Evolutionary conservation across 306 rosid species (phyloP).

Genomic region (Benincasa hispida): DNA sequence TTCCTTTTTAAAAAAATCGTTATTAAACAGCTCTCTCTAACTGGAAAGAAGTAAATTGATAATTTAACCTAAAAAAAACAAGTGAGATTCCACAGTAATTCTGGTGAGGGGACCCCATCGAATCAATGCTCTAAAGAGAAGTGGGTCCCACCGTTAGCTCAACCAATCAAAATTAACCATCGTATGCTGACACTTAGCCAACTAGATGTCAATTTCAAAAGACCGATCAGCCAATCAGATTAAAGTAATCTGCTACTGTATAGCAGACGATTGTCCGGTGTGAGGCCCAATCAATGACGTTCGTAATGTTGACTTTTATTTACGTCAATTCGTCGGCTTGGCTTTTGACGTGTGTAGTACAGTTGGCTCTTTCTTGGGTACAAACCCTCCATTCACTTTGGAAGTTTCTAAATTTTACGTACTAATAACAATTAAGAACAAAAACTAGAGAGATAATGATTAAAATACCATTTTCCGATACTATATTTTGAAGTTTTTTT

Average conservation of each 20-base stretch:
- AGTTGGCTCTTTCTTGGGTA: not conserved
- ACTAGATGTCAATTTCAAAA: not conserved
- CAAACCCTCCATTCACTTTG: too few species aligned
- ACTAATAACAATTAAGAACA: too few species aligned
- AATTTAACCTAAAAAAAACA: not conserved
- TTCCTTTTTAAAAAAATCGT: too few species aligned
- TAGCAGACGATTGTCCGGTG: not conserved
- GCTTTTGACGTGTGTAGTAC: not conserved
- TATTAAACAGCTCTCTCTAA: too few species aligned
- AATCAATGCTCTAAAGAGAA: not conserved
- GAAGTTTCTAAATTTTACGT: too few species aligned
- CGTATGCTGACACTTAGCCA: not conserved
- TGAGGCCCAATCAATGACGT: not conserved
- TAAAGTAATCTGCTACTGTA: not conserved
- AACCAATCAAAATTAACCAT: not conserved
- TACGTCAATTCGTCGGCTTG: not conserved
- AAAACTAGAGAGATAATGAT: too few species aligned
- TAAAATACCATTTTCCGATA: too few species aligned
- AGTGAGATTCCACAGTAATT: not conserved
- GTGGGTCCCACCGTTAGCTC: not conserved
- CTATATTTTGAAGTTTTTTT: too few species aligned
- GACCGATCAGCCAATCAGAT: not conserved
- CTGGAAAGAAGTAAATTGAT: too few species aligned
- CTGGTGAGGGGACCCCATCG: not conserved
- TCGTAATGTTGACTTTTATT: not conserved